Evolutionary conservation across 2,329 filamentous ascomycete species (phyloP).

Genomic region (Cyphellophora europaea): DNA sequence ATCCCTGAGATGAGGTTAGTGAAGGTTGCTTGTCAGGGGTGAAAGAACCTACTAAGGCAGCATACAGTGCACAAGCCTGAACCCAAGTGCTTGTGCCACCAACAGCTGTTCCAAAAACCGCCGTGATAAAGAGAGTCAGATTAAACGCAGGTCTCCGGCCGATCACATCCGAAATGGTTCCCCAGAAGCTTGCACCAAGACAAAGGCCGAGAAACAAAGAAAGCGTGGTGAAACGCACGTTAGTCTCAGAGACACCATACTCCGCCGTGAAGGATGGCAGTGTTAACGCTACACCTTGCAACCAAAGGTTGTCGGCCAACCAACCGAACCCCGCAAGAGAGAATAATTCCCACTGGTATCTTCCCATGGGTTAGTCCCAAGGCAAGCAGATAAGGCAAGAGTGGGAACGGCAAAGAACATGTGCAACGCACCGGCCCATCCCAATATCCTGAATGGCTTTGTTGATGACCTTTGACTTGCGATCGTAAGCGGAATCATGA

Average conservation of each 20-base stretch:
- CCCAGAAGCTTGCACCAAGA: slow-evolving; percentile 65
- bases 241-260: slow-evolving; percentile 60
- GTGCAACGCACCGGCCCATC: too few relatives aligned
- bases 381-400: too few relatives aligned
- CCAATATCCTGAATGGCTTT: slow-evolving; percentile 79
- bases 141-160: slow-evolving; percentile 70
- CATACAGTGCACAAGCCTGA: slow-evolving; percentile 13
- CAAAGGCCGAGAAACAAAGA: slow-evolving; percentile 66
- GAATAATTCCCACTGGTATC: slow-evolving; percentile 56
- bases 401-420: too few relatives aligned
- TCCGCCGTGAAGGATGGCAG: slow-evolving; percentile 34
- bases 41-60: too few relatives aligned
- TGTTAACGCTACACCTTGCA: slow-evolving; percentile 10
- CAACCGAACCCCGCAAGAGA: slow-evolving; percentile 39
- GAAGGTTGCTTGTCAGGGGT: too few relatives aligned
- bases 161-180: slow-evolving; percentile 71
- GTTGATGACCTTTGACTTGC: slow-evolving; percentile 74
- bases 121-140: slow-evolving; percentile 63
- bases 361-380: too few relatives aligned
- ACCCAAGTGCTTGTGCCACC: slow-evolving; percentile 53
- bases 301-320: slow-evolving; percentile 53
- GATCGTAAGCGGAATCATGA: slow-evolving; percentile 64
- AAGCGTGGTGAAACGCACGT: slow-evolving; percentile 72
- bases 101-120: slow-evolving; percentile 58
- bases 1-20: too few relatives aligned